Evolutionary conservation across 2,329 filamentous ascomycete genomes (phyloP), one percentile per base, ranked within the genome.

Genomic region (Chaetothyriales sp.): DNA sequence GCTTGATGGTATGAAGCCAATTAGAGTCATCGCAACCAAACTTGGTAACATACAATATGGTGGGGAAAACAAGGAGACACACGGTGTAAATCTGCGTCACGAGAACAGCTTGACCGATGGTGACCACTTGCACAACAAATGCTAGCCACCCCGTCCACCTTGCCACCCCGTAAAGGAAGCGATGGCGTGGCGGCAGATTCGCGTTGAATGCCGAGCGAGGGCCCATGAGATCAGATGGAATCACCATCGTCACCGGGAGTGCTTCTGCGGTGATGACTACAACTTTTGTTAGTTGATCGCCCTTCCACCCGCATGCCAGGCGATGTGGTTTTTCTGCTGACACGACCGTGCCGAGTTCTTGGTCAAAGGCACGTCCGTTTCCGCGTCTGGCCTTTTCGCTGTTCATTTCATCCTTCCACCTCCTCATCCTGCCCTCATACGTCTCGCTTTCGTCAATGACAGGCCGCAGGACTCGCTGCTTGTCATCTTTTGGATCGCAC

Each of bases 91-190:
- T 29, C 29, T 59, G 57, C 25, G 47, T 57, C 13, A 49, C 48
- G 46, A 59, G 44, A 33, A 43, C 46, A 6, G 57, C 51, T 51
- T 54, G 54, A 15, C 57, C 57, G 18, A 59, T 57, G 13, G 55
- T 44, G 13, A 59, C 48, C 29, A 58, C 52, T 43, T 59, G 57
- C 10, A 58, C 50, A 1, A 51, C 55, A 48, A 59, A 59, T 18
- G 46, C 55, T 9, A 56, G 28, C 57, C 57, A 59, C 13, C 55
- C 57, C 10, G 56, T 43, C 5, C 44, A 51, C 20, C 57, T 37
- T n/a, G 52, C 43, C 5, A 51, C 18, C 20, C 47, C 40, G 44
- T 58, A 58, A 45, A 19, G 51, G n/a, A 29, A 48, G 4, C 48
- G 53, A 20, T 57, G 53, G 19, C 48, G 22, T 10, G 54, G 47